These are phyloP conservation scores for Penicillium herquei DNA, from an alignment of 495 filamentous ascomycete species.

Conservation along the genomic window DNA sequence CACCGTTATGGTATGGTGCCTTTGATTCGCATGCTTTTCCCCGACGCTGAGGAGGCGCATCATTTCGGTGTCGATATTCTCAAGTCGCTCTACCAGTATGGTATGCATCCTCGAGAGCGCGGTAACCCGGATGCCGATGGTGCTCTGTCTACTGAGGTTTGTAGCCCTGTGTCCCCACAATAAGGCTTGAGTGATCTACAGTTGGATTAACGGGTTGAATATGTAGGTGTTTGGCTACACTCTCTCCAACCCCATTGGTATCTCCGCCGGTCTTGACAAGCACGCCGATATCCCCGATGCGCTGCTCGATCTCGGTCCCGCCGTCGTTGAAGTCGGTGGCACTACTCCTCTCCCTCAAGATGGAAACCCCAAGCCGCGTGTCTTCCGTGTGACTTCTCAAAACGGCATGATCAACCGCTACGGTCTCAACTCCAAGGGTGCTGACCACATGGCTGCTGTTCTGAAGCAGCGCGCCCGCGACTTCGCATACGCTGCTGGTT, in stretches of 20 bases:
- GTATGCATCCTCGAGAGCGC: constrained; percentile 73
- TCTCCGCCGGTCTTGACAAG: constrained; percentile 93
- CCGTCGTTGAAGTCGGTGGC: constrained; percentile 87
- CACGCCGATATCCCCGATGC: constrained; percentile 81
- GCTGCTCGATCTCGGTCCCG: constrained; percentile 77
- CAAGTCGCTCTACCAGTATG: constrained; percentile 51
- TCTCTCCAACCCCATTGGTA: constrained; percentile 82
- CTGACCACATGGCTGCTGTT: constrained; percentile 77
- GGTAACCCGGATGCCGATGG: constrained; percentile 50
- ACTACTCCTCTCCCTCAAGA: constrained; percentile 80
- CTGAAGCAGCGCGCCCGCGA: constrained; percentile 74
- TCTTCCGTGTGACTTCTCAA: constrained; percentile 79
- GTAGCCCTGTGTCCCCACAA: not conserved
- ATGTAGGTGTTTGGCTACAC: constrained; percentile 70
- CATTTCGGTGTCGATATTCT: constrained; percentile 67
- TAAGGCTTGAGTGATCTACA: not conserved
- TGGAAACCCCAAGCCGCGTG: constrained; percentile 82
- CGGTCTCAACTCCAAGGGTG: constrained; percentile 83
- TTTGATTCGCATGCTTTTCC: constrained; percentile 64
- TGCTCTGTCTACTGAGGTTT: constrained; percentile 52
- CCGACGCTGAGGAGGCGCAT: constrained; percentile 92
- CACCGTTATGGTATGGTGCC: constrained; percentile 81
- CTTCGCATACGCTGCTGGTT: constrained; percentile 68
- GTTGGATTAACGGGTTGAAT: constrained; percentile 4
- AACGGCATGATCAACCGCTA: constrained; percentile 93